Base-by-base conservation (phyloP, 2,329 filamentous ascomycete species). In the Purpureocillium takamizusanense region DNA sequence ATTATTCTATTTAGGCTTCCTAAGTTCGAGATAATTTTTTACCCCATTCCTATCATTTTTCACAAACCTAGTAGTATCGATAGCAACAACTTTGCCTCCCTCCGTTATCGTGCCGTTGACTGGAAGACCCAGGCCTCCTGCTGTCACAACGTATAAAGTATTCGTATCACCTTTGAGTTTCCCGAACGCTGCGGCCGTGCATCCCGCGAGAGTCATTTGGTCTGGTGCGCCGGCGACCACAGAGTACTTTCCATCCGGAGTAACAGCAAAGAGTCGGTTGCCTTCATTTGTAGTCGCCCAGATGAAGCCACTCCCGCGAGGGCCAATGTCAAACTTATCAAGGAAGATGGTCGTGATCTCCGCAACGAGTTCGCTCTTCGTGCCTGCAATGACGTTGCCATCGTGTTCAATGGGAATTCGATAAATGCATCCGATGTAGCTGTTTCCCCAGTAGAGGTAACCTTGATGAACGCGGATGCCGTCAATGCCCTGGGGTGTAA, bases 361-460 rank as follows among this genome's bases (percentile, higher is more conserved):
- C 3, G 36, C 42, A 2, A 50, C 37, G 2, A 30, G 34, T 32
- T 51, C 46, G 5, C 43, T 41, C 16, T 34, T 31, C 3, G 43
- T 42, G 4, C 35, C 39, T 1, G 9, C 15, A 4, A 12, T 12
- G 7, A 27, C 17, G 1, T 27, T 35, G 0, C 47, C 46, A 8
- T 43, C 39, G 3, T 4, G 4, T 5, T 32, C 37, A 13, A 55
- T 40, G 30, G 28, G 37, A 18, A 53, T 33, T 2, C 43, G 40
- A 23, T 46, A 51, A 0, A 54, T 17, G 7, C 54, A 48, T 11
- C 46, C 40, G 2, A 60, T 63, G 17, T 67, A 50, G 36, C 69
- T 69, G 49, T 72, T 72, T 4, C 69, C 59, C 2, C 65, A 68
- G 11, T 65, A 66, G 46, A 72, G 59, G 40, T 65, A 61, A 10